Evolutionary conservation across 345 rosid genomes (phyloP).

Genomic region (Dipteronia dyeriana): DNA sequence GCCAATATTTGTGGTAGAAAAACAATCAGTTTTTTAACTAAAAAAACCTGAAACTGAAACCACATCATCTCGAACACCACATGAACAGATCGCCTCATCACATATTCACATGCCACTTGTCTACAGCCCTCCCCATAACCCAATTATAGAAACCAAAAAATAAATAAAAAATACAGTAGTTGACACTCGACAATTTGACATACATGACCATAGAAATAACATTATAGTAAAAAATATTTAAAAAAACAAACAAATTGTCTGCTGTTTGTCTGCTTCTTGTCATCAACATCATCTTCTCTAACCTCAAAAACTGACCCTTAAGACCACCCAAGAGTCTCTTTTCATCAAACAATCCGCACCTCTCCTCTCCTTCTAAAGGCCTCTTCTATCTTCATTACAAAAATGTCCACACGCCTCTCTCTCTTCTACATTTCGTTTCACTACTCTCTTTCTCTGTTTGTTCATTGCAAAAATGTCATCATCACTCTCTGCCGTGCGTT

Average conservation of each 20-base stretch:
- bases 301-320: constrained; percentile 50
- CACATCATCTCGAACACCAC: neutral
- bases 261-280: neutral
- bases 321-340: constrained; percentile 47
- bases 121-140: neutral
- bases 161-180: neutral
- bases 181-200: no score
- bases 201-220: no score
- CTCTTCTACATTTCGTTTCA: neutral
- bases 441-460: constrained; percentile 6
- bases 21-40: no score
- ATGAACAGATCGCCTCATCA: neutral
- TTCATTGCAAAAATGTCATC: constrained; percentile 4
- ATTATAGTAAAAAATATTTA: neutral
- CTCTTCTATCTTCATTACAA: constrained; percentile 40
- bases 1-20: no score
- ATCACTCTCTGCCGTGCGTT: constrained; percentile 47
- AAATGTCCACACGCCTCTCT: constrained; percentile 40
- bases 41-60: no score
- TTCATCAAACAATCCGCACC: neutral
- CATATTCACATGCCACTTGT: neutral
- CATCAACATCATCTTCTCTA: neutral
- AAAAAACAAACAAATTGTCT: neutral
- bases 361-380: constrained; percentile 23
- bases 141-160: neutral